Evolutionary conservation across 2,329 filamentous ascomycete genomes (phyloP).

Genomic region (Trichoderma koningiopsis): DNA sequence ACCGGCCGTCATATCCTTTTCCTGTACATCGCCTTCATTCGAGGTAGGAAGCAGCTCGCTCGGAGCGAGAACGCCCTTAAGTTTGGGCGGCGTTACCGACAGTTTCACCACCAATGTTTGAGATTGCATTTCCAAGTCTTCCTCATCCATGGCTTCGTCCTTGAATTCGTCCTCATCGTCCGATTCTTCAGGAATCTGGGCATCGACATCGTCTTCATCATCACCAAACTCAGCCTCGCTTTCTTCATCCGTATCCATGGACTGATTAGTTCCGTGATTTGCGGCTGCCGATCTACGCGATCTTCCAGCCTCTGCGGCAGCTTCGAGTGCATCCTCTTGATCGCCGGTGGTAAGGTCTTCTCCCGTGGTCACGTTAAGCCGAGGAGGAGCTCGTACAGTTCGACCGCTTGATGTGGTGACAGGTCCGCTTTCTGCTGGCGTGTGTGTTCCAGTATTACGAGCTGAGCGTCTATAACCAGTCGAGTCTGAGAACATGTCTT

Average conservation of each 20-base stretch:
- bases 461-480: constrained; percentile 64
- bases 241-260: constrained; percentile 63
- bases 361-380: constrained; percentile 63
- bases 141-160: constrained; percentile 58
- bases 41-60: constrained; percentile 31
- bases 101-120: constrained; percentile 77
- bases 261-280: constrained; percentile 51
- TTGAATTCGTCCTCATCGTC: constrained; percentile 65
- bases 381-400: constrained; percentile 71
- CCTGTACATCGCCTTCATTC: constrained; percentile 27
- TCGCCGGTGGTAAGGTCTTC: constrained; percentile 51
- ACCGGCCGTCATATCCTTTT: constrained; percentile 30
- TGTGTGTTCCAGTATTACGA: constrained; percentile 73
- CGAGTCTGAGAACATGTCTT: constrained; percentile 71
- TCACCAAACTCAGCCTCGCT: constrained; percentile 76
- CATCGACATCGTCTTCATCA: constrained; percentile 70
- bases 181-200: constrained; percentile 62
- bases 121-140: constrained; percentile 51
- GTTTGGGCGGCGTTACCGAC: constrained; percentile 50
- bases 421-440: constrained; percentile 67
- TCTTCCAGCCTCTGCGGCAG: constrained; percentile 49
- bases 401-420: constrained; percentile 82
- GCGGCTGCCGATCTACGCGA: constrained; percentile 54
- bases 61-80: constrained; percentile 37
- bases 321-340: constrained; percentile 48